Percentiles rank a stretch among this genome's conserved stretches.
Evolutionary conservation across 2,329 filamentous ascomycete genomes (phyloP).

Genomic region (Tolypocladium paradoxum): DNA sequence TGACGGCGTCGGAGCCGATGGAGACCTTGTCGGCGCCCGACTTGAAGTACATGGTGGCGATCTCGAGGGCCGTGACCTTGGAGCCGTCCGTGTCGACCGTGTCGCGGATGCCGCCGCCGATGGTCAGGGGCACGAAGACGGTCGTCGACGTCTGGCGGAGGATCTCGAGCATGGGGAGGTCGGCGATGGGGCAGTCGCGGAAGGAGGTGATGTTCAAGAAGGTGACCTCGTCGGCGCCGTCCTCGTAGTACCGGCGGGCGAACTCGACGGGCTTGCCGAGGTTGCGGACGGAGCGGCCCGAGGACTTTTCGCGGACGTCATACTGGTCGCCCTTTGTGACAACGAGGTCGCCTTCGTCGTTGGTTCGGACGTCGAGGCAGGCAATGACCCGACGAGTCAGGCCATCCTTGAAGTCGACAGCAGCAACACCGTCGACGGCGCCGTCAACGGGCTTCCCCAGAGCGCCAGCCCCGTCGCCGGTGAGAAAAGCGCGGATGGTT

Average conservation of each 20-base stretch:
- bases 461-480: constrained; percentile 50
- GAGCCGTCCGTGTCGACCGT: constrained; percentile 82
- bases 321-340: constrained; percentile 99
- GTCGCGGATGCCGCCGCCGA: constrained; percentile 91
- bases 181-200: constrained; percentile 84
- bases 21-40: constrained; percentile 95
- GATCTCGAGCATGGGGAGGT: constrained; percentile 93
- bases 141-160: constrained; percentile 75
- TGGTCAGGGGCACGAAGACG: constrained; percentile 91
- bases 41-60: constrained; percentile 95
- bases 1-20: constrained; percentile 89
- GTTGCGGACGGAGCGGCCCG: constrained; percentile 63
- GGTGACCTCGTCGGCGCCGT: constrained; percentile 92
- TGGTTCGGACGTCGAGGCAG: constrained; percentile 88
- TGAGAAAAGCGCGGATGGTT: constrained; percentile 74
- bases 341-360: constrained; percentile 88
- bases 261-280: constrained; percentile 95
- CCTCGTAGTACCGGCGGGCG: constrained; percentile 87
- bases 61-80: constrained; percentile 77
- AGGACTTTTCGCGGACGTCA: constrained; percentile 83
- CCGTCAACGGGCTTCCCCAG: constrained; percentile 23
- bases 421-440: constrained; percentile 6
- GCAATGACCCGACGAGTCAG: constrained; percentile 91
- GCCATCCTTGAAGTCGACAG: constrained; percentile 40
- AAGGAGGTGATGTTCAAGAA: constrained; percentile 99